Evolutionary conservation across 2,329 filamentous ascomycete genomes (phyloP).

Genomic region (Pseudonectria foliicola): DNA sequence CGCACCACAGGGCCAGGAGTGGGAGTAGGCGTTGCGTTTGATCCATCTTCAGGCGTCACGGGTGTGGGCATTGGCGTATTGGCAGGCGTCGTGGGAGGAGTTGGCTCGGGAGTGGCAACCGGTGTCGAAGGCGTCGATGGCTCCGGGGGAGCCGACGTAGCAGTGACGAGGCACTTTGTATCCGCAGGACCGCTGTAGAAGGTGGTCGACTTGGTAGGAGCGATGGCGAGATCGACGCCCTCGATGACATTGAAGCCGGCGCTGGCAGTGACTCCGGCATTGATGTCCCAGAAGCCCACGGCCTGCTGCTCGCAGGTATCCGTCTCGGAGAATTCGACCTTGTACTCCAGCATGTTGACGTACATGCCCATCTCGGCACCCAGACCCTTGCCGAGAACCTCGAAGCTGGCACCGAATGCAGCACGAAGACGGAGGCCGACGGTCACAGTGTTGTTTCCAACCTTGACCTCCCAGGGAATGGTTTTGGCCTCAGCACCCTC

Average conservation of each 20-base stretch:
- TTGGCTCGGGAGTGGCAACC: no score
- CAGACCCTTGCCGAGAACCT: not conserved
- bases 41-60: no score
- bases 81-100: no score
- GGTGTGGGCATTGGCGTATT: no score
- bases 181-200: not conserved
- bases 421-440: slow-evolving; percentile 2
- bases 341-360: slow-evolving; percentile 2
- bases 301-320: not conserved
- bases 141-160: no score
- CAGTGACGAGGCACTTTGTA: slow-evolving; percentile 1
- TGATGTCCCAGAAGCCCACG: slow-evolving; percentile 1
- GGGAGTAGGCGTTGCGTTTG: no score
- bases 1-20: no score
- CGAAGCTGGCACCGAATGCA: slow-evolving; percentile 1
- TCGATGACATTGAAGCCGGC: not conserved
- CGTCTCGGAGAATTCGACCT: not conserved
- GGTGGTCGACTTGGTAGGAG: slow-evolving; percentile 1
- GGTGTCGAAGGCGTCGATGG: no score
- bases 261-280: slow-evolving; percentile 1
- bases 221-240: not conserved
- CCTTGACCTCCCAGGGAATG: not conserved
- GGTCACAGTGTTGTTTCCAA: slow-evolving; percentile 1
- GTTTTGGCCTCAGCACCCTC: not conserved
- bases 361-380: slow-evolving; percentile 1